Base-by-base conservation (phyloP, 2,329 filamentous ascomycete genomes). In the Aspergillus alliaceus region DNA sequence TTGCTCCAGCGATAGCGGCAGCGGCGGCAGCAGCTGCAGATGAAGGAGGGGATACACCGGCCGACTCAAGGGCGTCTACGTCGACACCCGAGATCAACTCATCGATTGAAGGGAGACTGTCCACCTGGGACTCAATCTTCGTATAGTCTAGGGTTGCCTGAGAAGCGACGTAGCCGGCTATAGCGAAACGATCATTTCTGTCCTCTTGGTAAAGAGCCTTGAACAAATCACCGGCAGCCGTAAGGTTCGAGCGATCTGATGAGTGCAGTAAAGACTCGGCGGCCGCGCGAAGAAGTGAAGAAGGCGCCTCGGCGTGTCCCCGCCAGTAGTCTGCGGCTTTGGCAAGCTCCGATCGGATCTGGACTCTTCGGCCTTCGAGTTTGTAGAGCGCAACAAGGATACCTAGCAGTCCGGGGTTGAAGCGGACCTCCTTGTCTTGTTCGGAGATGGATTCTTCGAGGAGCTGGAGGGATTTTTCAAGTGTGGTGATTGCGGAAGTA, bases 141-240 rank as follows among this genome's bases (percentile, higher is more conserved):
- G 68, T 61, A 46, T 75, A 72, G 54, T 76, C 72, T 15, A 72
- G 65, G 2, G 84, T 84, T 27, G 90, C 89, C 65, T 90, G 86
- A 9, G 92, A 88, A 3, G 95, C 95, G 7, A 98, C 85, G n/a
- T 95, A 85, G 1, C 95, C 95, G 8, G 92, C 92, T 15, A 86
- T 84, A 1, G 90, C 87, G 54, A 89, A 82, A 31, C 82, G 83
- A 65, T 96, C 90, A 37, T 79, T 66, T 2, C 70, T 79, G n/a
- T 91, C 82, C 57, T 86, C 81, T 2, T 84, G 76, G 61, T 89
- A 84, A 12, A 98, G 82, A 48, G 83, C 83, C 51, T 85, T 82
- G 74, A 98, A 98, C 7, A 95, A 88, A n/a, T 89, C 84, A 3
- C 86, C 86, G 0, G 95, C 93, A 0, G 86, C 80, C 14, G 82